Evolutionary conservation across 179 eudicot species (phyloP).

Genomic region (Amaranthus tricolor): DNA sequence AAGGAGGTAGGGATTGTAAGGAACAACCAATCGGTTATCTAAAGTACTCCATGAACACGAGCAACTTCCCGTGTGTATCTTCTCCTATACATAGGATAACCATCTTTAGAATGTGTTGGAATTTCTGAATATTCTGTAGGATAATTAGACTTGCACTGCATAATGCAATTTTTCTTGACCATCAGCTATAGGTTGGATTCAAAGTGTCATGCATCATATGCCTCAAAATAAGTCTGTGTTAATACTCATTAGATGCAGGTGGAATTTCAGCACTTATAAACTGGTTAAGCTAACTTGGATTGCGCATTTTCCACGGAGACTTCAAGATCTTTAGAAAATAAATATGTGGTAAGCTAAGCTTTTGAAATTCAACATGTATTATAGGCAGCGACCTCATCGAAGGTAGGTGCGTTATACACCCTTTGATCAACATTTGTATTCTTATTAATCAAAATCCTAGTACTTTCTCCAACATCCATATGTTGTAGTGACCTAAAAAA

Average conservation of each 20-base stretch:
- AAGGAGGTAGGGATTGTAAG: not conserved
- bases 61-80: not conserved
- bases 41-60: not conserved
- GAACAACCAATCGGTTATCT: not conserved
- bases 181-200: not conserved
- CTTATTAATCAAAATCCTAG: too few species aligned
- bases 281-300: slow-evolving; percentile 4
- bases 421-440: not conserved
- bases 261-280: not conserved
- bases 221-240: not conserved
- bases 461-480: too few species aligned
- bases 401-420: not conserved
- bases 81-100: not conserved
- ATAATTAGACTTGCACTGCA: not conserved
- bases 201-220: slow-evolving; percentile 2
- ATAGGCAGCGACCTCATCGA: not conserved
- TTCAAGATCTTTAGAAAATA: slow-evolving; percentile 11
- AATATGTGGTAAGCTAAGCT: too few species aligned
- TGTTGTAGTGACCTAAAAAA: too few species aligned
- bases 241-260: not conserved
- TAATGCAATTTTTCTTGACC: not conserved
- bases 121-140: not conserved
- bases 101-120: not conserved
- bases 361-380: slow-evolving; percentile 21
- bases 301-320: slow-evolving; percentile 1